Conservation (phyloP, 352 stramenopile species). For the Phytophthora podocarpi region DNA sequence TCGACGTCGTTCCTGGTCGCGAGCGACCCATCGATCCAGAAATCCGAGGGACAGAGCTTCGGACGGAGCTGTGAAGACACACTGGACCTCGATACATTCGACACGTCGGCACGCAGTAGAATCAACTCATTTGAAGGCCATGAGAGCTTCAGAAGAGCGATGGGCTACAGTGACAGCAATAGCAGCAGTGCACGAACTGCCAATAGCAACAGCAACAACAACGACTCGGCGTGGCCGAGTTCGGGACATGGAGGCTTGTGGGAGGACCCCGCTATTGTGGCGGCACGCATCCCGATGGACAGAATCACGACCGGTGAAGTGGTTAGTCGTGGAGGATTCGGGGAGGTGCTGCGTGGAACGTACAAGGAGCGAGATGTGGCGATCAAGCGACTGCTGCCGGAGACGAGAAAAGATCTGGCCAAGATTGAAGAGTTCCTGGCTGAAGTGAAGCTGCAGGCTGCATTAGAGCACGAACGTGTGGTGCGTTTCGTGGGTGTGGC, state of each 20-base stretch:
- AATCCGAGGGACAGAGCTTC: slow-evolving; percentile 5
- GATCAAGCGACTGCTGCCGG: slow-evolving; percentile 54
- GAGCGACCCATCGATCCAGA: slow-evolving; percentile 13
- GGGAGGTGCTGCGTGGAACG: slow-evolving; percentile 45
- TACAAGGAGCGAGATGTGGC: slow-evolving; percentile 48
- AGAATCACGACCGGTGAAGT: slow-evolving; percentile 36
- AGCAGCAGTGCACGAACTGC: slow-evolving; percentile 14
- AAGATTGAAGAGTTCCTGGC: slow-evolving; percentile 57
- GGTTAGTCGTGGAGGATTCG: slow-evolving; percentile 54
- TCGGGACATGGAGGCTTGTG: slow-evolving; percentile 39
- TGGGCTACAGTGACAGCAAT: slow-evolving; percentile 31
- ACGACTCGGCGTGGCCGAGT: slow-evolving; percentile 24
- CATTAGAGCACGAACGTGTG: slow-evolving; percentile 40
- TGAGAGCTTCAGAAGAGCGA: slow-evolving; percentile 30
- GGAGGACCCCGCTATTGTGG: slow-evolving; percentile 53
- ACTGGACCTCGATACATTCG: slow-evolving; percentile 21
- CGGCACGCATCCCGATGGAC: slow-evolving; percentile 54
- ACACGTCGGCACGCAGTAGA: slow-evolving; percentile 29
- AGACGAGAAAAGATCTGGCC: slow-evolving; percentile 43
- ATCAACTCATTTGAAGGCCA: slow-evolving; percentile 34
- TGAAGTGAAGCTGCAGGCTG: slow-evolving; percentile 51
- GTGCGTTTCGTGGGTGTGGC: slow-evolving; percentile 47
- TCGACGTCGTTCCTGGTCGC: slow-evolving; percentile 5
- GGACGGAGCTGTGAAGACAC: slow-evolving; percentile 16
- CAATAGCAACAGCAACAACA: slow-evolving; percentile 30